These are phyloP conservation scores for Talaromyces rugulosus DNA, from an alignment of 2,329 filamentous ascomycete species.

Conservation along the genomic window DNA sequence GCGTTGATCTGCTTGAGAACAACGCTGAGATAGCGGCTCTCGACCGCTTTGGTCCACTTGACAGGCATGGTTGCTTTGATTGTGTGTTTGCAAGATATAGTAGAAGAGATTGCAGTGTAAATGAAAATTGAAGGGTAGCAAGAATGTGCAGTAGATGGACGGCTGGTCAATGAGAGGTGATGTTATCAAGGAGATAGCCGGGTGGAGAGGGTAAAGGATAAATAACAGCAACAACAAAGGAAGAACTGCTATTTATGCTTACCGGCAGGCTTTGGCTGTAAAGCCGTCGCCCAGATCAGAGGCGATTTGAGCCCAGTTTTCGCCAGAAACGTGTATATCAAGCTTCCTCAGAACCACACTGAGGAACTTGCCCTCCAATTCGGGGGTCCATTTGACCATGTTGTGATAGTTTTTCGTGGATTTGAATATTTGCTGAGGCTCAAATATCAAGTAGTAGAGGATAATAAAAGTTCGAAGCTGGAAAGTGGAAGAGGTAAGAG, in stretches of 20 bases:
- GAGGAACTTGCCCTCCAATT: background rate
- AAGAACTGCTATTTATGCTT: background rate
- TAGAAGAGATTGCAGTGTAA: background rate
- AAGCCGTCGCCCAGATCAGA: background rate
- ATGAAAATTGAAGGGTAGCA: background rate
- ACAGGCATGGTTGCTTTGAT: background rate
- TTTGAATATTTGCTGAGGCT: background rate
- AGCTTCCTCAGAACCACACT: background rate
- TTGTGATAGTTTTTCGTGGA: background rate
- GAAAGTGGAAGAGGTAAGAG: background rate
- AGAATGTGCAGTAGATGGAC: background rate
- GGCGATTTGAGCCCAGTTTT: background rate
- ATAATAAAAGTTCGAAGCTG: background rate
- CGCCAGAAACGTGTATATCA: background rate
- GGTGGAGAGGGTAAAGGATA: background rate
- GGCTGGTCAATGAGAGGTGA: background rate
- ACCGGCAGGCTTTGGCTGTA: constrained; percentile 1
- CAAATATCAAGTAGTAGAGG: background rate
- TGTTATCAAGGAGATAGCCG: background rate
- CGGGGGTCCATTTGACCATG: background rate
- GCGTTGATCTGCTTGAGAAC: constrained; percentile 1
- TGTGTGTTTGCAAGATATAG: background rate
- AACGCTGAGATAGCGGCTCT: background rate
- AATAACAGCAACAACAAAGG: background rate
- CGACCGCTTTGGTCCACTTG: background rate